Base-by-base conservation (phyloP, 768 basidiomycete genomes). In the Suillus ampliporus region DNA sequence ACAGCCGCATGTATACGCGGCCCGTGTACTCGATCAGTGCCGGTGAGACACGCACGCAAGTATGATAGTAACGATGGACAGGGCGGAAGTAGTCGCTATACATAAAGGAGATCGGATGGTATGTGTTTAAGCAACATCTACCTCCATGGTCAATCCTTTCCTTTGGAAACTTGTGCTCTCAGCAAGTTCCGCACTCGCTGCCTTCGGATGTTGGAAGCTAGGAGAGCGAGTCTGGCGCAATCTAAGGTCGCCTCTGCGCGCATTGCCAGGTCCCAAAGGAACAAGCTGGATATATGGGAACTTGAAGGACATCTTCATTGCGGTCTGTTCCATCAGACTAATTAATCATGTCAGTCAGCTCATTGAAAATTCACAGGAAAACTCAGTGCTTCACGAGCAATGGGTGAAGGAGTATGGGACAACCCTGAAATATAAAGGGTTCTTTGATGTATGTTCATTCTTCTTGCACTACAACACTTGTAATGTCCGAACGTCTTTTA, bases 341-440 rank as follows among this genome's bases (percentile, higher is more conserved):
- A 26, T n/a, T 23, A 19, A 1, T 1, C 11, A 1, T 4, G 11
- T 28, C 17, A n/a, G n/a, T n/a, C n/a, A n/a, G n/a, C 10, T 56
- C 23, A 40, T 23, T 19, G 23, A 19, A 3, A 19, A 19, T 17
- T 40, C 26, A 17, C 34, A 75, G 72, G 71, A 78, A 4, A 68
- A 72, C 35, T 62, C 66, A 1, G 62, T 74, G 10, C 61, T 82
- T 4, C 74, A 82, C 21, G 80, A 83, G 48, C 48, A 37, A 37
- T 88, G 86, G 87, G 68, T 79, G 2, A 67, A 74, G 44, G 69
- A 83, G 62, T 83, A 86, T 65, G 86, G 86, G 0, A 61, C 67
- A 1, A 84, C 82, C 1, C 60, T 87, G 56, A 77, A 66, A 57
- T 86, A 82, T 65, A 77, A 77, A 57, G 75, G 71, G 0, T 69